Conservation (phyloP, 2,329 filamentous ascomycete genomes). For the Mariannaea elegans region DNA sequence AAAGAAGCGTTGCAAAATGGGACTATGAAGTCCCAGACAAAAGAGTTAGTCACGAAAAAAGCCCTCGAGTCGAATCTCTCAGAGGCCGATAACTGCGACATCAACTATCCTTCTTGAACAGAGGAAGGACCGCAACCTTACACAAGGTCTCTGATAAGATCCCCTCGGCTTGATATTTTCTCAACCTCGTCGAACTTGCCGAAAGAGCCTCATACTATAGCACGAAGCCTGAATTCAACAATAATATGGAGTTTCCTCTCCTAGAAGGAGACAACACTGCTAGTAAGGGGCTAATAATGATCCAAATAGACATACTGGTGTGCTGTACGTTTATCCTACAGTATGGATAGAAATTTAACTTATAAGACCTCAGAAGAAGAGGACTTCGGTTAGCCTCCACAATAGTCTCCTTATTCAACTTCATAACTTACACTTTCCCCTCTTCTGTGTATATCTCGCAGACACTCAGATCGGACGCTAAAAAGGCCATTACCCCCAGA, state of each 20-base stretch:
- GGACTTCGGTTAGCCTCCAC: conserved; percentile 47
- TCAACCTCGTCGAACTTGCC: conserved; percentile 68
- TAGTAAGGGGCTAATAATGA: conserved; percentile 52
- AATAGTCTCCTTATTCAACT: conserved; percentile 58
- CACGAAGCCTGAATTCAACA: conserved; percentile 60
- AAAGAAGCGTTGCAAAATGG: background rate
- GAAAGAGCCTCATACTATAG: conserved; percentile 71
- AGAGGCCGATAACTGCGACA: background rate
- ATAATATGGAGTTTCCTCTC: conserved; percentile 69
- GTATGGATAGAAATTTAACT: background rate
- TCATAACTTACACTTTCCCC: conserved; percentile 66
- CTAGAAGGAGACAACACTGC: conserved; percentile 59
- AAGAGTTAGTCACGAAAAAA: background rate
- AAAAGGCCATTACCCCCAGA: conserved; percentile 75
- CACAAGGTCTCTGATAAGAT: conserved; percentile 53
- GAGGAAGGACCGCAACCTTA: background rate
- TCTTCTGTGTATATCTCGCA: conserved; percentile 65
- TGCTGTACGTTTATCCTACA: background rate
- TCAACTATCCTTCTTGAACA: background rate
- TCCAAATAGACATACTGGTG: conserved; percentile 63
- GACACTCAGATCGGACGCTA: conserved; percentile 77
- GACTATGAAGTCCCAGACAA: background rate
- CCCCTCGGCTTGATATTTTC: conserved; percentile 61
- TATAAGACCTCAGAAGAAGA: background rate
- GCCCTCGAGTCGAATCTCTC: background rate